A percentile compares a stretch with the other conserved stretches of the same genome.
phyloP scores from a whole-genome alignment of 495 filamentous ascomycete genomes.

The Aspergillus baeticus region DNA sequence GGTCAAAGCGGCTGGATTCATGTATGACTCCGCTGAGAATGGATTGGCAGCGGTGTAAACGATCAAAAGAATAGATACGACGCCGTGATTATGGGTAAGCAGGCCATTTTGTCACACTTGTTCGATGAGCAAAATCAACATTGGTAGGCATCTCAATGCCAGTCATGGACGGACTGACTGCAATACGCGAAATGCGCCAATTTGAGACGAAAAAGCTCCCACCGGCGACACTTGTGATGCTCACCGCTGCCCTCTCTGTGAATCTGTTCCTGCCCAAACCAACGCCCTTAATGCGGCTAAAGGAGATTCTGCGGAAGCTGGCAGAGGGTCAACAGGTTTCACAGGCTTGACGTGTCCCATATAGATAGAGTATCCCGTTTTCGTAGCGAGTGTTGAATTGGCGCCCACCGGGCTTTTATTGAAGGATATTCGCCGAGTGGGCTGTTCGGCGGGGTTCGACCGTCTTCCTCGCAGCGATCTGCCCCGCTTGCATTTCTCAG shows the following conservation, averaged over 20 bases:
- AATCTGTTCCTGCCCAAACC: constrained; percentile 66
- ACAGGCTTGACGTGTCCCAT: background rate
- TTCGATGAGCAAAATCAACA: no score
- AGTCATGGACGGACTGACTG: constrained; percentile 61
- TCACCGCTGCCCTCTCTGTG: constrained; percentile 59
- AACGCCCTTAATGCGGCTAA: constrained; percentile 36
- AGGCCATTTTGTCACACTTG: background rate
- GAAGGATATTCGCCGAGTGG: no score
- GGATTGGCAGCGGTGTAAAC: constrained; percentile 37
- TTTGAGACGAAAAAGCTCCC: constrained; percentile 39
- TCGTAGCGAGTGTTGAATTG: no score
- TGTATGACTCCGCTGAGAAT: constrained; percentile 19
- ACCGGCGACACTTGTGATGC: constrained; percentile 54
- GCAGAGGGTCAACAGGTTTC: background rate
- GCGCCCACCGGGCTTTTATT: no score
- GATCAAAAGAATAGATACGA: constrained; percentile 44
- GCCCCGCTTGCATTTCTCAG: no score
- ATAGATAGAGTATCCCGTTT: no score
- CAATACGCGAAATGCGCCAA: constrained; percentile 54
- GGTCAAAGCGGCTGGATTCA: constrained; percentile 16
- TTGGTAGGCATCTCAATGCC: constrained; percentile 63
- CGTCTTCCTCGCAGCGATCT: no score
- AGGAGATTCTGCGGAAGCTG: constrained; percentile 11
- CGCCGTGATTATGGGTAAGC: constrained; percentile 44
- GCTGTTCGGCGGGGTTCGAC: no score